Base-by-base conservation (phyloP, 805 yeast genomes). In the Barnettozyma botsteinii region DNA sequence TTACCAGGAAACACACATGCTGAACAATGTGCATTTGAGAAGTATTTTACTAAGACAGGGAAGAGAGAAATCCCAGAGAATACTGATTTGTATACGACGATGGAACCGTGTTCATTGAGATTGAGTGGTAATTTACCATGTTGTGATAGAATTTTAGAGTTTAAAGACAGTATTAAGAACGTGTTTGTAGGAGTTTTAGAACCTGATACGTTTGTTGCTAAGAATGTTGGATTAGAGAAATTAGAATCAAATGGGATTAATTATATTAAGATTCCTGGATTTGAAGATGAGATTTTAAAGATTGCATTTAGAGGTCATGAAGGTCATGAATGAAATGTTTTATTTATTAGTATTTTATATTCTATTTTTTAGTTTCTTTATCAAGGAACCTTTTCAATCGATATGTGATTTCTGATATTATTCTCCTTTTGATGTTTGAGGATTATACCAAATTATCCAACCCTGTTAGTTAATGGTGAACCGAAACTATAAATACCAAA, bases 1-100 rank as follows among this genome's bases (percentile, higher is more conserved):
- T 65, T 89, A 3, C 85, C 82, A 15, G 98, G 98, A 0, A 93
- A 91, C 60, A 91, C 98, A 0, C 98, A 91, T 59, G 98, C 98
- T 4, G 98, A 93, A 55, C 96, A 93, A 58, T 83, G 94, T 66
- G 96, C 96, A 0, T 57, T 93, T 41, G 83, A 79, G 24, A 93
- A 93, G 60, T 82, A 80, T 50, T 76, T 69, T 41, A 50, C 55
- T 7, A 51, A 61, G 28, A 57, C 40, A 43, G 51, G 61, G 32
- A 44, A 43, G 5, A 37, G 51, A 3, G 64, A 62, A 3, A 67
- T 87, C 3, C 96, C 96, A 1, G 56, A 52, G 8, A 95, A 95
- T 0, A 77, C 93, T 0, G 85, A 84, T 28, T 60, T 93, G 11
- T 93, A 85, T 60, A 91, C 98, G 0, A 87, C 97, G 0, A 93